These are phyloP conservation scores for Geotrichum cucujoidarum DNA, from an alignment of 1,139 yeast genomes.

Conservation along the genomic window DNA sequence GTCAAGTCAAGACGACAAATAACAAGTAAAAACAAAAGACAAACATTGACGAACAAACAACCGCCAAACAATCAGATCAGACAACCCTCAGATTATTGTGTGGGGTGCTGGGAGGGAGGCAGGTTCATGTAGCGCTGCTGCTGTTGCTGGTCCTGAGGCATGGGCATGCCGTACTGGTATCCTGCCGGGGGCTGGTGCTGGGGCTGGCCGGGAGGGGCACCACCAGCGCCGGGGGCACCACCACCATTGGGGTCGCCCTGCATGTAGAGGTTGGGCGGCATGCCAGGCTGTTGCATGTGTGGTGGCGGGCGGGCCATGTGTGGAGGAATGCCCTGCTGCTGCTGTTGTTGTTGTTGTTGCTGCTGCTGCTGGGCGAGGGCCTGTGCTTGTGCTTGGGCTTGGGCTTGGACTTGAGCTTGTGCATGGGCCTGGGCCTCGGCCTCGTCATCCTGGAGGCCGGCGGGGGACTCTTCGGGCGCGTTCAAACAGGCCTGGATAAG, in stretches of 20 bases:
- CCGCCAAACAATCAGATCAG: no score
- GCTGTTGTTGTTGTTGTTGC: slow-evolving; percentile 3
- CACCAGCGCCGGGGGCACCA: not conserved
- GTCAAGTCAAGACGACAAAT: no score
- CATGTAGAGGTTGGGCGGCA: slow-evolving; percentile 7
- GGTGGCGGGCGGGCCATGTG: not conserved
- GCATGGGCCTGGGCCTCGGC: not conserved
- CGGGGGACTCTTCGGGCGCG: slow-evolving; percentile 16
- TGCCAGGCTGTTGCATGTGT: not conserved
- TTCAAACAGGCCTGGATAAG: slow-evolving; percentile 86
- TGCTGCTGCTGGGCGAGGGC: not conserved
- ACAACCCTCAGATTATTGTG: not conserved
- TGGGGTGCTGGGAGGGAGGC: slow-evolving; percentile 4
- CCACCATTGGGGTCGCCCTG: slow-evolving; percentile 8
- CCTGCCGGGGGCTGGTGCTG: slow-evolving; percentile 9
- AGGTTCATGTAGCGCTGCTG: slow-evolving; percentile 1
- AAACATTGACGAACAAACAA: no score
- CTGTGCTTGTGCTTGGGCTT: not conserved
- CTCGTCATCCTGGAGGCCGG: not conserved
- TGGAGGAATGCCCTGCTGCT: slow-evolving; percentile 3
- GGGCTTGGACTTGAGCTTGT: slow-evolving; percentile 1
- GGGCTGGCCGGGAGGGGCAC: not conserved
- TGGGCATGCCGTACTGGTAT: slow-evolving; percentile 8
- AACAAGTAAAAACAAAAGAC: no score
- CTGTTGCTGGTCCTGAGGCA: slow-evolving; percentile 10